A percentile compares a stretch with the other conserved stretches of the same genome.
phyloP scores from a whole-genome alignment of 2,329 filamentous ascomycete species.

The Plectosphaerella sp. region DNA sequence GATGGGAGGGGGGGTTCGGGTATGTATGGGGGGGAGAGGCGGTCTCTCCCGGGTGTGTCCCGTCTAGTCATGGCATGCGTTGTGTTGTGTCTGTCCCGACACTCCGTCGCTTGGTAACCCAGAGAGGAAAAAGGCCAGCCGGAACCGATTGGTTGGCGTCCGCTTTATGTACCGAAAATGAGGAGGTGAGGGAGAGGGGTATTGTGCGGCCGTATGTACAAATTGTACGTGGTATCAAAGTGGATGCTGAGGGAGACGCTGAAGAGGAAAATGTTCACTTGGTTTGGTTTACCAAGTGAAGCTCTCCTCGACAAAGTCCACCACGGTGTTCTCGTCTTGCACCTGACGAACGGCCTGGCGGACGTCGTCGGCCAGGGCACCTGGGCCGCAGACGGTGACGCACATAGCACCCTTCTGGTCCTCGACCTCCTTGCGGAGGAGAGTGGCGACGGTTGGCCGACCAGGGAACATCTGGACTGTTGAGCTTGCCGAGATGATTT shows the following conservation, averaged over 20 bases:
- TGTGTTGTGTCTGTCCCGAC: neutral
- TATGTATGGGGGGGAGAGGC: neutral
- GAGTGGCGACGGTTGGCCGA: slow-evolving; percentile 72
- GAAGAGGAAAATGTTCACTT: slow-evolving; percentile 5
- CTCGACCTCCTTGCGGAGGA: slow-evolving; percentile 78
- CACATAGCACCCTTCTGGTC: slow-evolving; percentile 84
- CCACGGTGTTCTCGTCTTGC: slow-evolving; percentile 54
- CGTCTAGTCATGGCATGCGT: neutral
- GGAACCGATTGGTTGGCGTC: neutral
- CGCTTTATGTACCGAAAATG: neutral
- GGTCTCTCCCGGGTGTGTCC: neutral
- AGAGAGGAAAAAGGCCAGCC: slow-evolving; percentile 3
- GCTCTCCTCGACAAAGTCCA: slow-evolving; percentile 75
- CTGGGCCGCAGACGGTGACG: slow-evolving; percentile 76
- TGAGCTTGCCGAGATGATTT: slow-evolving; percentile 69
- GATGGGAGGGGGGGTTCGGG: neutral
- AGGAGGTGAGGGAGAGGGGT: neutral
- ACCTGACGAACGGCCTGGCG: slow-evolving; percentile 61
- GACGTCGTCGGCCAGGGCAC: slow-evolving; percentile 71
- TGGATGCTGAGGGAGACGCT: neutral
- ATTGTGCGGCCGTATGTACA: neutral
- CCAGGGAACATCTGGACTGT: slow-evolving; percentile 92
- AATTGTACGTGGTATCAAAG: neutral
- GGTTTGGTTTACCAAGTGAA: slow-evolving; percentile 55
- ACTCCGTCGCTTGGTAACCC: neutral